Evolutionary conservation across 2,329 filamentous ascomycete genomes (phyloP).

Genomic region (Botryotinia convoluta): DNA sequence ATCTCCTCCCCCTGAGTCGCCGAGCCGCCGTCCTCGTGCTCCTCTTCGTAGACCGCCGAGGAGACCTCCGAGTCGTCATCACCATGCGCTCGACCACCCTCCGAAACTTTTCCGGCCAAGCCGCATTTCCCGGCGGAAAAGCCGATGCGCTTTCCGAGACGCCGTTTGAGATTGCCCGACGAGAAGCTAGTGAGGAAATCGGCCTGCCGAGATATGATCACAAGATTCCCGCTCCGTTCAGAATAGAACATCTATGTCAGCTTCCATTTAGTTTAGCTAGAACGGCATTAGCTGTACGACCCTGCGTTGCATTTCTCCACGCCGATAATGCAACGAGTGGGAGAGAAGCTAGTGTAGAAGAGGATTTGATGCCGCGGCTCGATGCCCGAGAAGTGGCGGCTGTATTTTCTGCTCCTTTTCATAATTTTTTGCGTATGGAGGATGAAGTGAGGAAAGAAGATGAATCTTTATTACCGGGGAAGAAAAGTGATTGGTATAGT

Average conservation of each 20-base stretch:
- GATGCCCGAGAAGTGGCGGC: constrained; percentile 91
- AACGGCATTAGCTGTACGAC: constrained; percentile 71
- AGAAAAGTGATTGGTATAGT: constrained; percentile 67
- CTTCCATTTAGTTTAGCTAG: constrained; percentile 73
- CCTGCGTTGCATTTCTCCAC: constrained; percentile 76
- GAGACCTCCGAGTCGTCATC: constrained; percentile 71
- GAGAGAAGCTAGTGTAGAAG: constrained; percentile 54
- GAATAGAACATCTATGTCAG: constrained; percentile 82
- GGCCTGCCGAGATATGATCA: constrained; percentile 72
- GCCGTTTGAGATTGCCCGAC: constrained; percentile 76
- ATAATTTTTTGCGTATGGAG: constrained; percentile 67
- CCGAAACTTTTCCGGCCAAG: constrained; percentile 76
- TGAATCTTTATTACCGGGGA: constrained; percentile 30
- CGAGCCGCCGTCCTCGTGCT: constrained; percentile 86
- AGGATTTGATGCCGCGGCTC: constrained; percentile 72
- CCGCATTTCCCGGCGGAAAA: constrained; percentile 80
- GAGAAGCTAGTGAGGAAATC: constrained; percentile 92
- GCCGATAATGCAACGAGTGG: constrained; percentile 48
- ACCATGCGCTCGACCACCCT: constrained; percentile 65
- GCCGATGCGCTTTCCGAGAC: constrained; percentile 57
- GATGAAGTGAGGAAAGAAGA: constrained; percentile 51
- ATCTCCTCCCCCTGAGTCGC: constrained; percentile 58
- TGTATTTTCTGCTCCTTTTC: constrained; percentile 86
- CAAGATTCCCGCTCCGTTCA: constrained; percentile 72
- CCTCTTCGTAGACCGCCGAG: constrained; percentile 78